Evolutionary conservation across 352 stramenopile genomes (phyloP).

Genomic region (Phytophthora chlamydospora): DNA sequence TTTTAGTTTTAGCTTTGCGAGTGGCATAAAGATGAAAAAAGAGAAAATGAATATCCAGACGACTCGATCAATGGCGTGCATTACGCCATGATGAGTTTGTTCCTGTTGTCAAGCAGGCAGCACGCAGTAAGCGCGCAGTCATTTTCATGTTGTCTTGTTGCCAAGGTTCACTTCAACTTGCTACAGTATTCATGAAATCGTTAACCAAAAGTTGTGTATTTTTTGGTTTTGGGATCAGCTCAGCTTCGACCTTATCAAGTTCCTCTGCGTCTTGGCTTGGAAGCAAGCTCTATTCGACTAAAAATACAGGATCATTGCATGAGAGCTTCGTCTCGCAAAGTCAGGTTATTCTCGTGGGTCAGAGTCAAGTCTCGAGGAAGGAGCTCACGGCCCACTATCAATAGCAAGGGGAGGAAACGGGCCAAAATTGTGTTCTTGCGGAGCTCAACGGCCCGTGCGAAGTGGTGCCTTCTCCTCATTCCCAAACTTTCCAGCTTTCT

Average conservation of each 20-base stretch:
- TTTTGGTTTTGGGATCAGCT: too few species aligned
- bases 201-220: too few species aligned
- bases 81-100: neutral
- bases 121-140: neutral
- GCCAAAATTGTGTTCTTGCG: slow-evolving; percentile 21
- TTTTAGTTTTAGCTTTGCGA: slow-evolving; percentile 47
- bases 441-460: slow-evolving; percentile 17
- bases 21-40: slow-evolving; percentile 39
- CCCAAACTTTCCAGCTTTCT: slow-evolving; percentile 36
- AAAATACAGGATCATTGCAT: too few species aligned
- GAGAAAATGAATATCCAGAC: slow-evolving; percentile 38
- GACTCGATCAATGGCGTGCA: slow-evolving; percentile 9
- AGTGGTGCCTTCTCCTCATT: slow-evolving; percentile 24
- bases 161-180: neutral
- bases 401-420: slow-evolving; percentile 16
- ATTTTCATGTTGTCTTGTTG: neutral
- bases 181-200: too few species aligned
- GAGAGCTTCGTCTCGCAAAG: too few species aligned
- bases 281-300: too few species aligned
- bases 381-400: slow-evolving; percentile 23
- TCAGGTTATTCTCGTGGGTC: too few species aligned
- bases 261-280: too few species aligned
- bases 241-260: too few species aligned
- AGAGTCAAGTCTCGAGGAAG: neutral
- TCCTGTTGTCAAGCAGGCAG: neutral